phyloP scores from a whole-genome alignment of 2,329 filamentous ascomycete genomes.

The Mycogone perniciosa region DNA sequence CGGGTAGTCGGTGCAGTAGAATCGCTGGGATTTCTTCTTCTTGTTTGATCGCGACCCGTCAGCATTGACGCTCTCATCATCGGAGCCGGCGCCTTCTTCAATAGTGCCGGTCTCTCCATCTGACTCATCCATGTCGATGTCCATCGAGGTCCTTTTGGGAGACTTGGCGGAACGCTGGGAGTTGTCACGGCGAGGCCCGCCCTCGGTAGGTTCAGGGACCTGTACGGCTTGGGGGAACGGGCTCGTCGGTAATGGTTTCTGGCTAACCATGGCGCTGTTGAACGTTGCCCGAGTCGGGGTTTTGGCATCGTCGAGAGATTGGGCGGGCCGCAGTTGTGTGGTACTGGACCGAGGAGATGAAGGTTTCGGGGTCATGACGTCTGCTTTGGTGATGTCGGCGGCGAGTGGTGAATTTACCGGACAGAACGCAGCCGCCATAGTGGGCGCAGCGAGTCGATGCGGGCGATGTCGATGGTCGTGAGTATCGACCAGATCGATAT shows the following conservation, averaged over 20 bases:
- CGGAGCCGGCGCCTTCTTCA: conserved; percentile 52
- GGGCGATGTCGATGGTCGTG: conserved; percentile 17
- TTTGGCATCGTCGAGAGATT: conserved; percentile 38
- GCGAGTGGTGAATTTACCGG: conserved; percentile 40
- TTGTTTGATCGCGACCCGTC: conserved; percentile 68
- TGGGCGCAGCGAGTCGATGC: conserved; percentile 14
- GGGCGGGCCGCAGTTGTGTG: conserved; percentile 22
- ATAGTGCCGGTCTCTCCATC: conserved; percentile 52
- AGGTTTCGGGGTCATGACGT: conserved; percentile 32
- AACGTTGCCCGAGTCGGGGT: conserved; percentile 60
- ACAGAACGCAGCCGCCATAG: conserved; percentile 44
- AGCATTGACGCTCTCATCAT: conserved; percentile 57
- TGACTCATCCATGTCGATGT: conserved; percentile 71
- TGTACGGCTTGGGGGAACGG: conserved; percentile 46
- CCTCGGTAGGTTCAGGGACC: conserved; percentile 40
- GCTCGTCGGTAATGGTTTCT: conserved; percentile 49
- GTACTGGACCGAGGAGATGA: conserved; percentile 31
- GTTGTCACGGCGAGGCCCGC: conserved; percentile 36
- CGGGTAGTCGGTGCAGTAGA: conserved; percentile 93
- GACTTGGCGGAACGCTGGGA: conserved; percentile 58
- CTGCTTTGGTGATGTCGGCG: conserved; percentile 27
- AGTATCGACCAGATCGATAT: conserved; percentile 2
- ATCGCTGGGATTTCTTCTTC: conserved; percentile 94
- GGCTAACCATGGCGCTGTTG: conserved; percentile 34
- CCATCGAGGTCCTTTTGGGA: conserved; percentile 50